A percentile compares a stretch with the other conserved stretches of the same genome.
phyloP scores from a whole-genome alignment of 2,329 filamentous ascomycete genomes.

The Scytalidium sp. region DNA sequence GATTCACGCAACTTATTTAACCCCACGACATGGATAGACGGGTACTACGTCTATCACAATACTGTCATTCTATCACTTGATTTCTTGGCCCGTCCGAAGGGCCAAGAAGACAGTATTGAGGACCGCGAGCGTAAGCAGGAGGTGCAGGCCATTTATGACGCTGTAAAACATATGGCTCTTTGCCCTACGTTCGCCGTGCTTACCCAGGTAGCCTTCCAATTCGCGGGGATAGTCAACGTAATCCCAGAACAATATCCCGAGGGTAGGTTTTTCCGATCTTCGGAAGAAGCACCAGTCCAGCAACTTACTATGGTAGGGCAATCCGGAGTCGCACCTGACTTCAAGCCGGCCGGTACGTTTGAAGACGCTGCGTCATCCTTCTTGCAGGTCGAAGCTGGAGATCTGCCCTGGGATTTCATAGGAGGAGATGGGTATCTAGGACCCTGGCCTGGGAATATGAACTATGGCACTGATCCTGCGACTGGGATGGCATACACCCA shows the following conservation, averaged over 20 bases:
- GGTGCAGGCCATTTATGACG: conserved; percentile 21
- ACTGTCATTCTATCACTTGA: conserved; percentile 26
- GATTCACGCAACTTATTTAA: conserved; percentile 19
- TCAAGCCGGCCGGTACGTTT: background rate
- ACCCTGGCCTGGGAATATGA: background rate
- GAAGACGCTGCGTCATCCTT: conserved; percentile 20
- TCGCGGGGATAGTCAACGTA: conserved; percentile 27
- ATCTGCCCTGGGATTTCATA: conserved; percentile 22
- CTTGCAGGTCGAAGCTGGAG: conserved; percentile 17
- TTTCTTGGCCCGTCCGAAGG: conserved; percentile 24
- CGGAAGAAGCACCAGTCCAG: background rate
- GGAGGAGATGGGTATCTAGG: conserved; percentile 10
- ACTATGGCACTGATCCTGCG: background rate
- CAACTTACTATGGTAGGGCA: background rate
- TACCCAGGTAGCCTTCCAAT: conserved; percentile 23
- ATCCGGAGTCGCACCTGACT: conserved; percentile 11
- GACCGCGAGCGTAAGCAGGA: conserved; percentile 20
- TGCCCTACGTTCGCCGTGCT: conserved; percentile 24
- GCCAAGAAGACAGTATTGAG: conserved; percentile 22
- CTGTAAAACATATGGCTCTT: conserved; percentile 19
- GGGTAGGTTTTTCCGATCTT: background rate
- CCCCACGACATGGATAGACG: conserved; percentile 24
- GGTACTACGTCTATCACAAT: conserved; percentile 26
- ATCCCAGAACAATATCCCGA: conserved; percentile 12
- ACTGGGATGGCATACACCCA: background rate